Conservation (phyloP, 768 basidiomycete species). For the Suillus plorans region DNA sequence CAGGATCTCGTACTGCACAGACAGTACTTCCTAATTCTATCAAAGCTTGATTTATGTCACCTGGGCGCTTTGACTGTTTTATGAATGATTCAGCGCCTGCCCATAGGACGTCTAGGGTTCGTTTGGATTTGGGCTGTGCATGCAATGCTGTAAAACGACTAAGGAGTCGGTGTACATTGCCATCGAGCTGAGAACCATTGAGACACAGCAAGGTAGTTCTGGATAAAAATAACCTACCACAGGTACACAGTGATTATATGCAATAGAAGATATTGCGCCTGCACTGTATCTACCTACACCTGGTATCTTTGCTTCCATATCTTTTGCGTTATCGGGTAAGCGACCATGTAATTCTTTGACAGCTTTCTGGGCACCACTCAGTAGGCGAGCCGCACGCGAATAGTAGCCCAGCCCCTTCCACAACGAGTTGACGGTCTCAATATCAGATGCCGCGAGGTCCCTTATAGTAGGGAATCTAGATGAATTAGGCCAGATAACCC, state of each 20-base stretch:
- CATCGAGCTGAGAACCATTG: conserved; percentile 63
- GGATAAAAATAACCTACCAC: conserved; percentile 56
- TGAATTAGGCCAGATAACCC: background rate
- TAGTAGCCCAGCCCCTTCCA: conserved; percentile 97
- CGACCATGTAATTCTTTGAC: conserved; percentile 63
- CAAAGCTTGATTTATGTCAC: conserved; percentile 89
- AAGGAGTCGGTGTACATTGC: conserved; percentile 85
- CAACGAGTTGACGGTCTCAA: conserved; percentile 82
- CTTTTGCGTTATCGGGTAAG: conserved; percentile 77
- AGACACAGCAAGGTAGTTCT: background rate
- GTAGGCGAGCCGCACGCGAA: conserved; percentile 78
- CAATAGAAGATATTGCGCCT: conserved; percentile 83
- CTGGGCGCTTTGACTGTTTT: conserved; percentile 51
- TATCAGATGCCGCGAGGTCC: conserved; percentile 67
- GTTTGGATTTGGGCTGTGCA: conserved; percentile 77
- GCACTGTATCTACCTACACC: conserved; percentile 90
- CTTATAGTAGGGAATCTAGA: conserved; percentile 78
- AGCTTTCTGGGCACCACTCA: conserved; percentile 81
- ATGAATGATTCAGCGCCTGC: conserved; percentile 71
- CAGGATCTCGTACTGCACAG: conserved; percentile 83
- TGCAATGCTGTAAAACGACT: conserved; percentile 82
- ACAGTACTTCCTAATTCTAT: conserved; percentile 95
- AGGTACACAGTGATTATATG: conserved; percentile 79
- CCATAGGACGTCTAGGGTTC: conserved; percentile 83
- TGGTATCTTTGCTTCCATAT: conserved; percentile 80